Percentiles rank a stretch among this genome's conserved stretches.
Evolutionary conservation across 495 filamentous ascomycete genomes (phyloP).

Genomic region (Penicillium macrosclerotiorum): DNA sequence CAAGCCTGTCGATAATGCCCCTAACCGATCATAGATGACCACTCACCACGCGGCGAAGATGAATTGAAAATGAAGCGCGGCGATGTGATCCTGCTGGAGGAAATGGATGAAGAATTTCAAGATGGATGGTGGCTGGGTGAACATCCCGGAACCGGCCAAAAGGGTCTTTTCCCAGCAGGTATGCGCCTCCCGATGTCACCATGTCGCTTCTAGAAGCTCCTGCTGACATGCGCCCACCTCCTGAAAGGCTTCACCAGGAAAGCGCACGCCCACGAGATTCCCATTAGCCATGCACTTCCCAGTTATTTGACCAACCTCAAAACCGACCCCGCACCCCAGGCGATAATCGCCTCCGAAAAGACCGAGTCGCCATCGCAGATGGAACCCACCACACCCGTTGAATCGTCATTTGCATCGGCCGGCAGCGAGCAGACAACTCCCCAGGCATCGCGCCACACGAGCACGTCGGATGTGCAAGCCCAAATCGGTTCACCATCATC

Average conservation of each 20-base stretch:
- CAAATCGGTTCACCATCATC: constrained; percentile 19
- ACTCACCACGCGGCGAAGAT: constrained; percentile 79
- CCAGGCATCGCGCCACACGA: constrained; percentile 48
- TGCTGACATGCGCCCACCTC: neutral
- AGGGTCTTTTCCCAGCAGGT: constrained; percentile 90
- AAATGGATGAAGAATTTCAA: constrained; percentile 94
- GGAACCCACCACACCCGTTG: constrained; percentile 16
- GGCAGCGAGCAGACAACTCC: constrained; percentile 44
- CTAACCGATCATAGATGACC: constrained; percentile 61
- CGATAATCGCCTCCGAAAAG: constrained; percentile 9
- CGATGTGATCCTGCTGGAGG: constrained; percentile 86
- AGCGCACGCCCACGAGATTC: constrained; percentile 11
- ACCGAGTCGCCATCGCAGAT: constrained; percentile 27
- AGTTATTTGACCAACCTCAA: constrained; percentile 6
- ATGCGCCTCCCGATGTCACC: constrained; percentile 24
- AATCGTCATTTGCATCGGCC: constrained; percentile 20
- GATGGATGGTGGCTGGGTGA: constrained; percentile 97
- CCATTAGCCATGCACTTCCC: constrained; percentile 1
- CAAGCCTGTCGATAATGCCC: too few species aligned
- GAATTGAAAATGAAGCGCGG: constrained; percentile 86
- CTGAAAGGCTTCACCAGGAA: constrained; percentile 23
- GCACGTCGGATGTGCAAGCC: constrained; percentile 30
- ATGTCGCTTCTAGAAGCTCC: neutral
- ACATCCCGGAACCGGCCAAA: constrained; percentile 69
- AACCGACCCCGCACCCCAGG: constrained; percentile 6